These are phyloP conservation scores for Halophytophthora polymorphica DNA, from an alignment of 352 stramenopile genomes.

Conservation along the genomic window DNA sequence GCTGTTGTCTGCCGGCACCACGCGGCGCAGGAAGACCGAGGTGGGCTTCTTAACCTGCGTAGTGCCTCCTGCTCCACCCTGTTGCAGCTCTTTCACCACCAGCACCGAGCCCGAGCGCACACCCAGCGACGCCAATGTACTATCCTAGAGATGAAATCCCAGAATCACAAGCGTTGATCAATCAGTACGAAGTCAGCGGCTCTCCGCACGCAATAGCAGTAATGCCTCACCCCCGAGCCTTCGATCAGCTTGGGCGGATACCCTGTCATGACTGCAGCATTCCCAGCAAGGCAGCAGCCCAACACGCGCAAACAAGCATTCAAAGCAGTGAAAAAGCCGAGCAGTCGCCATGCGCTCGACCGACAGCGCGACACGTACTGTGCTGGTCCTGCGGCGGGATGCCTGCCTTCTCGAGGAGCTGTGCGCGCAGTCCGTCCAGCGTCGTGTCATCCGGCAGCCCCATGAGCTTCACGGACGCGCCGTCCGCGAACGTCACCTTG, in stretches of 20 bases:
- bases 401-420: conserved; percentile 54
- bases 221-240: conserved; percentile 48
- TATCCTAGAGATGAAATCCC: conserved; percentile 25
- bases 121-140: conserved; percentile 44
- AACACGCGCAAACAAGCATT: too few relatives aligned
- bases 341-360: too few relatives aligned
- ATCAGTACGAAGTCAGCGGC: background rate
- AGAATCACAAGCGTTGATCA: conserved; percentile 5
- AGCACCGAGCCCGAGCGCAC: conserved; percentile 68
- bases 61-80: conserved; percentile 6
- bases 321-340: conserved; percentile 9
- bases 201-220: background rate
- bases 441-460: conserved; percentile 56
- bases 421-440: conserved; percentile 46
- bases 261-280: conserved; percentile 59
- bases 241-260: conserved; percentile 70
- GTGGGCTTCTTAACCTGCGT: conserved; percentile 19
- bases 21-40: conserved; percentile 63
- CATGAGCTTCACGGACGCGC: conserved; percentile 71
- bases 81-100: conserved; percentile 60
- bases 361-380: conserved; percentile 19
- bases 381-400: conserved; percentile 66
- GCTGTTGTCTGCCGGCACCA: conserved; percentile 83
- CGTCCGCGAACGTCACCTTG: conserved; percentile 76
- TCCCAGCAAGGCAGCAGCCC: too few relatives aligned